A percentile compares a stretch with the other conserved stretches of the same genome.
Evolutionary conservation across 768 basidiomycete species (phyloP).

Genomic region (Panellus pusillus): DNA sequence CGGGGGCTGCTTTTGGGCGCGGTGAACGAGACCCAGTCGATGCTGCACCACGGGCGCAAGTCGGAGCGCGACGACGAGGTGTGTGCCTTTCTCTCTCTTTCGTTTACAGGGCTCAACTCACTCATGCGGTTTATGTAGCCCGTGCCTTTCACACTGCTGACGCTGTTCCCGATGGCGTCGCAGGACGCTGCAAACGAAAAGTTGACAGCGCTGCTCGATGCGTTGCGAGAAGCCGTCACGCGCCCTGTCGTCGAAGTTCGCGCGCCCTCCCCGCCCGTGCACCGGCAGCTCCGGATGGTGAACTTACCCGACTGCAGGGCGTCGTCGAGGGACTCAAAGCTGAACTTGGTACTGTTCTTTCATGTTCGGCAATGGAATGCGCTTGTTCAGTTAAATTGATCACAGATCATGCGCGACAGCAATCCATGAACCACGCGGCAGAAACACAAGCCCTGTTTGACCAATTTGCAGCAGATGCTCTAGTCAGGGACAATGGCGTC

Average conservation of each 20-base stretch:
- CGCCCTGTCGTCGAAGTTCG: slow-evolving; percentile 29
- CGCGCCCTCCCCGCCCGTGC: slow-evolving; percentile 19
- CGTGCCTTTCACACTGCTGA: slow-evolving; percentile 41
- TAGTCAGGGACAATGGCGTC: slow-evolving; percentile 31
- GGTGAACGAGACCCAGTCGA: slow-evolving; percentile 63
- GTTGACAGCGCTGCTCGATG: slow-evolving; percentile 42
- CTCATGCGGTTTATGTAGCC: slow-evolving; percentile 33
- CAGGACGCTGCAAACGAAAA: slow-evolving; percentile 49
- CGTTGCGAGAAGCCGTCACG: slow-evolving; percentile 36
- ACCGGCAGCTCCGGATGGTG: slow-evolving; percentile 33
- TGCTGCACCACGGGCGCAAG: slow-evolving; percentile 48
- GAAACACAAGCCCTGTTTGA: slow-evolving; percentile 58
- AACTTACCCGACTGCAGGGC: slow-evolving; percentile 49
- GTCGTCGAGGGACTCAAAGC: slow-evolving; percentile 50
- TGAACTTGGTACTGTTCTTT: slow-evolving; percentile 54
- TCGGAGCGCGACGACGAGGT: slow-evolving; percentile 43
- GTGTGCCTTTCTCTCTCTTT: slow-evolving; percentile 34
- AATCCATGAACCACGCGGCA: slow-evolving; percentile 39
- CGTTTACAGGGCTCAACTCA: slow-evolving; percentile 12
- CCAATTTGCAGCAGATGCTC: slow-evolving; percentile 50
- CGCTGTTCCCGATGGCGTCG: slow-evolving; percentile 57
- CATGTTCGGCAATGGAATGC: neutral
- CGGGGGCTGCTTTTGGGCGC: slow-evolving; percentile 59
- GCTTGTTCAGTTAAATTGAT: neutral
- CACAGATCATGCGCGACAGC: slow-evolving; percentile 49